phyloP scores from a whole-genome alignment of 306 rosid genomes.

The Ormosia emarginata region DNA sequence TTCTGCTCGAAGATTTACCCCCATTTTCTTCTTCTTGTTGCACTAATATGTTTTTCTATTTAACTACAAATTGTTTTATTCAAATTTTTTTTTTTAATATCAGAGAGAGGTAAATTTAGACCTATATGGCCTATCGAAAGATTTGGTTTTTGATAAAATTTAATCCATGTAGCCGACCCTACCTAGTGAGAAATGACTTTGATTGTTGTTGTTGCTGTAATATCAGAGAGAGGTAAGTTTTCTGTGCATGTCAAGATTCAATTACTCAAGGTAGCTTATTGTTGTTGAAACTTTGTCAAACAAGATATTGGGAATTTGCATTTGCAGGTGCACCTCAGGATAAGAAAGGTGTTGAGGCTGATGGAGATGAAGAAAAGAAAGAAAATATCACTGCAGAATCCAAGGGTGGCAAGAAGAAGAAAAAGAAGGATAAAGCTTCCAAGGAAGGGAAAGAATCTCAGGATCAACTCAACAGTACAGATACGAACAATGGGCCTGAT shows the following conservation, averaged over 20 bases:
- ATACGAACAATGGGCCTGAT: slow-evolving; percentile 37
- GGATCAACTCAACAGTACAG: slow-evolving; percentile 54
- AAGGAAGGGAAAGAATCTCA: slow-evolving; percentile 77
- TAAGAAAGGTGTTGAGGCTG: slow-evolving; percentile 43
- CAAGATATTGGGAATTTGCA: slow-evolving; percentile 12
- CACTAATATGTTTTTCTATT: not conserved
- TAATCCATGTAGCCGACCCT: too few relatives aligned
- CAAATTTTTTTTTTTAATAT: not conserved
- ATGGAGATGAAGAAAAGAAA: slow-evolving; percentile 69
- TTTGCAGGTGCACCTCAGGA: slow-evolving; percentile 52
- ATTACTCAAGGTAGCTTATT: not conserved
- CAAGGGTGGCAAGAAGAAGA: slow-evolving; percentile 81
- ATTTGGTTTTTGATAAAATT: too few relatives aligned
- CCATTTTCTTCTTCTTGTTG: not conserved
- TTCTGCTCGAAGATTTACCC: not conserved
- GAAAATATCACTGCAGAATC: slow-evolving; percentile 52
- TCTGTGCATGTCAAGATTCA: not conserved
- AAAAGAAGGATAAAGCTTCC: slow-evolving; percentile 78
- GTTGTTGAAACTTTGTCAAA: not conserved
- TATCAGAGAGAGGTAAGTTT: not conserved
- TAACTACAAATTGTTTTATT: not conserved
- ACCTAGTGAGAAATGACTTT: too few relatives aligned
- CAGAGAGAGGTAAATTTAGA: not conserved
- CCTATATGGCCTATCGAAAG: too few relatives aligned
- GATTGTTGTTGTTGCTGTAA: too few relatives aligned